These are phyloP conservation scores for Lentinus polychrous DNA, from an alignment of 1,284 basidiomycete species.

Conservation along the genomic window DNA sequence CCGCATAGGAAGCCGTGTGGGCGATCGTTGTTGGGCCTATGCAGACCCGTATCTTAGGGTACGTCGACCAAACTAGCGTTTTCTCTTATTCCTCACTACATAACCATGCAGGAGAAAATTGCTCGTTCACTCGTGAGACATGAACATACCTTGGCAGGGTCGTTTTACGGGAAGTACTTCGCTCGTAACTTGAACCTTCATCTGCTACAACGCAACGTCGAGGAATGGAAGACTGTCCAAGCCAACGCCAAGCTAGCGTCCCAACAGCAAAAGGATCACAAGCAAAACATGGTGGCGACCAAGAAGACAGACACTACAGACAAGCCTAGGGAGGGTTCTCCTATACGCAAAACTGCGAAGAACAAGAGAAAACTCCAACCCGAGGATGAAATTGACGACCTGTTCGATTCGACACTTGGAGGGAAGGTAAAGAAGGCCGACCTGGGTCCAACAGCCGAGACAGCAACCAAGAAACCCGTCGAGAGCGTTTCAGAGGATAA, in stretches of 20 bases:
- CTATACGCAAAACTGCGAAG: constrained; percentile 12
- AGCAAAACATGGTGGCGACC: constrained; percentile 16
- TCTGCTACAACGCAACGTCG: constrained; percentile 69
- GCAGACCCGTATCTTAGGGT: constrained; percentile 90
- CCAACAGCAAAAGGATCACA: neutral
- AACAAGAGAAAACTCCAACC: constrained; percentile 22
- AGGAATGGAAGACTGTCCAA: constrained; percentile 73
- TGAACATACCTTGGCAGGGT: constrained; percentile 64
- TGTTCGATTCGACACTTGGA: constrained; percentile 55
- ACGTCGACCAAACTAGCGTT: constrained; percentile 13
- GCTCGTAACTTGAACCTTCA: constrained; percentile 73
- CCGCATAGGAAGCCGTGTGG: constrained; percentile 82
- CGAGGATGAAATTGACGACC: constrained; percentile 63
- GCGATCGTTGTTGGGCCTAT: constrained; percentile 79
- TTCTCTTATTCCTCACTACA: neutral
- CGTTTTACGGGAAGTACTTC: constrained; percentile 85
- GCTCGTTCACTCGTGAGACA: constrained; percentile 70
- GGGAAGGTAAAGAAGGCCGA: constrained; percentile 51
- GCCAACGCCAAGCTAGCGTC: constrained; percentile 22
- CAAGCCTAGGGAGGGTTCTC: constrained; percentile 13
- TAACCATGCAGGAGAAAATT: constrained; percentile 75
- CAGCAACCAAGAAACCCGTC: constrained; percentile 13
- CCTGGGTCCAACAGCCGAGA: constrained; percentile 16
- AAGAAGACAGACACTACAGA: constrained; percentile 11
- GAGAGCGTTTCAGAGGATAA: constrained; percentile 19